Base-by-base conservation (phyloP, 768 basidiomycete genomes). In the Calocybe cyanea region DNA sequence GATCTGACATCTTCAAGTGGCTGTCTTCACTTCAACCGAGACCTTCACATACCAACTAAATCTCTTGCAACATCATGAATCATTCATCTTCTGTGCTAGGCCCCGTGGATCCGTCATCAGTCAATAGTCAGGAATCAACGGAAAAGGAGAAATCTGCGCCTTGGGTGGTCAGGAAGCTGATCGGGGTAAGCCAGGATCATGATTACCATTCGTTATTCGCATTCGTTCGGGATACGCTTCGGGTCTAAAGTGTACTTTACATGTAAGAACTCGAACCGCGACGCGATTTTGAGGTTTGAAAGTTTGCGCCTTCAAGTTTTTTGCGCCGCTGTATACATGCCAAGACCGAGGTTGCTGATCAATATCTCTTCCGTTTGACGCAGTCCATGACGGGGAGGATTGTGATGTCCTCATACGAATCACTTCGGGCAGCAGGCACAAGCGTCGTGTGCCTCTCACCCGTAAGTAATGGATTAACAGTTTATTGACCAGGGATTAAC, bases 121-220 rank as follows among this genome's bases (percentile, higher is more conserved):
- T 75, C 4, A 56, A 54, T 11, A 5, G n/a, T 30, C 53, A 57
- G 24, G 46, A 63, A 51, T 39, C 64, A 63, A 52, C 57, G 35
- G 81, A 83, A 60, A 66, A 68, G 41, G 78, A 84, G 60, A 78
- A 77, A 45, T 56, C 69, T 6, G 77, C 77, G 13, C 77, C 79
- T 50, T 83, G 81, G 81, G 76, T 82, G 45, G 66, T 84, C 30
- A 65, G 81, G 43, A 83, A 81, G 62, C 71, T 85, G 3, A 78
- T 78, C 17, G 81, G 80, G 50, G 81, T 81, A 61, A 57, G 76
- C 70, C 34, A n/a, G 18, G 35, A 19, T 21, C 7, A 25, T 21
- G 7, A 4, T 9, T 19, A 11, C 6, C 10, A 8, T 34, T 6
- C 3, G 2, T 10, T 37, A 10, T 5, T 14, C 18, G 4, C 19